Evolutionary conservation across 768 basidiomycete genomes (phyloP), one percentile per base, ranked within the genome.

Genomic region (Epithele typhae): DNA sequence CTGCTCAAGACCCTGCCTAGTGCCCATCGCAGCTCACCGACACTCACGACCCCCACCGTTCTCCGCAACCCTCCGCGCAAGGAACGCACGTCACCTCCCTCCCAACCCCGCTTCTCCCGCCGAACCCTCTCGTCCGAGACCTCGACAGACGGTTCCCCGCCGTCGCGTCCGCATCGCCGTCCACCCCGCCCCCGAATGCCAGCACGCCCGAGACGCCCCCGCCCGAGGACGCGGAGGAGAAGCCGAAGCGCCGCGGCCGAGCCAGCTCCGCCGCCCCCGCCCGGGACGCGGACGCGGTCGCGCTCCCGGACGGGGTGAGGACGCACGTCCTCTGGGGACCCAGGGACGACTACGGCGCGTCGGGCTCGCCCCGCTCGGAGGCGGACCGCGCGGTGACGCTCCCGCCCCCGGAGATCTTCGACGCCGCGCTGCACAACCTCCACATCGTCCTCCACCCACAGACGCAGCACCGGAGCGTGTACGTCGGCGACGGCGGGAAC

Each of bases 401-500:
- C 32, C 90, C 90, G 1, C 87, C 85, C 3, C 77, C 81, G 5
- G 82, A 87, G 54, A 78, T 92, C 37, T 73, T 92, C 27, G 75
- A 90, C 24, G 86, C 90, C 46, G 83, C 79, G 8, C 68, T 89
- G 52, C 79, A 85, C 49, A 88, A 90, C 53, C 62, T 92, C 6
- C 75, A 83, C 48, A 79, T 92, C 49, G 77, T 84, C 4, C 70
- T 92, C 25, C 89, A 90, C 64, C 87, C 91, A 2, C 81, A 87
- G 63, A 84, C 82, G 4, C 90, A 92, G 60, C 79, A 88, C 52
- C 75, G 79, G 17, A 82, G 88, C 11, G 70, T 80, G 0, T 83
- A 82, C 64, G 49, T 78, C 12, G 67, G 83, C 9, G 64, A 71
- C 3, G 59, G 74, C 5, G 78, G 76, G n/a, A n/a, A n/a, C n/a